Evolutionary conservation across 441 rosid genomes (phyloP).

Genomic region (Populus hybrid): DNA sequence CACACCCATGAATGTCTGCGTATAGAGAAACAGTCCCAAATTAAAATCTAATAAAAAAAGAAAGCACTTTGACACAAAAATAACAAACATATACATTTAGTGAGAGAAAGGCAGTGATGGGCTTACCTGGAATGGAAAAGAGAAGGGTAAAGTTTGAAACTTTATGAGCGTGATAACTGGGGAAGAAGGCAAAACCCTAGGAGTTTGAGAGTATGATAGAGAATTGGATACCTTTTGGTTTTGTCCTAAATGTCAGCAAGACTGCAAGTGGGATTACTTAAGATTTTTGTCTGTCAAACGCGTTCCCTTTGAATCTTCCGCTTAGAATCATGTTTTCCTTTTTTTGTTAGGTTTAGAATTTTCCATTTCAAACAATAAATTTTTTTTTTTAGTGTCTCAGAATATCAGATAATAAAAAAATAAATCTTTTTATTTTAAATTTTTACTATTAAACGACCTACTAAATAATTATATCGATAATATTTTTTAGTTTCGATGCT

Average conservation of each 20-base stretch:
- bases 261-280: too few relatives aligned
- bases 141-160: not conserved
- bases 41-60: not conserved
- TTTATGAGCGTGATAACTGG: not conserved
- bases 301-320: too few relatives aligned
- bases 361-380: too few relatives aligned
- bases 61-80: not conserved
- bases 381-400: too few relatives aligned
- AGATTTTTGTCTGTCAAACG: too few relatives aligned
- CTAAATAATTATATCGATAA: too few relatives aligned
- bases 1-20: constrained; percentile 53
- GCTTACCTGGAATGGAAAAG: not conserved
- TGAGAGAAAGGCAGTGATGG: not conserved
- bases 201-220: not conserved
- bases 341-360: too few relatives aligned
- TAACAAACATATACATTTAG: not conserved
- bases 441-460: too few relatives aligned
- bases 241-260: not conserved
- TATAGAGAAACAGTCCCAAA: not conserved
- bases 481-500: too few relatives aligned
- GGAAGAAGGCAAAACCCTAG: not conserved
- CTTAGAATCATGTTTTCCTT: not conserved
- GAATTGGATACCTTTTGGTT: not conserved
- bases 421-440: too few relatives aligned
- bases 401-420: too few relatives aligned